These are phyloP conservation scores for Eutrema salsugineum DNA, from an alignment of 441 rosid species.

Conservation along the genomic window DNA sequence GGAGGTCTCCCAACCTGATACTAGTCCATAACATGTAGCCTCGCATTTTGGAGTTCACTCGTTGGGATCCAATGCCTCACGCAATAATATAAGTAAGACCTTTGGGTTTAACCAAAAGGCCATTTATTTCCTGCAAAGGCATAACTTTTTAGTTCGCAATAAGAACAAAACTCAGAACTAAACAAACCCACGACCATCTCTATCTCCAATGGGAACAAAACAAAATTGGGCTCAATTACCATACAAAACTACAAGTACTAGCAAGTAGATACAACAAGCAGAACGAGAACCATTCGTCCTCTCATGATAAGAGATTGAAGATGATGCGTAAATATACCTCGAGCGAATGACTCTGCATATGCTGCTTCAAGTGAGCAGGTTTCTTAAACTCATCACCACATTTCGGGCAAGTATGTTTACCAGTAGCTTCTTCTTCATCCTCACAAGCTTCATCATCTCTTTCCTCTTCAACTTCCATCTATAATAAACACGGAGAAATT, in stretches of 20 bases:
- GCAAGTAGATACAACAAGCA: background rate
- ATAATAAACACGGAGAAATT: background rate
- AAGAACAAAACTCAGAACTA: background rate
- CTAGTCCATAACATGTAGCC: slow-evolving; percentile 77
- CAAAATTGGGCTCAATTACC: too few relatives aligned
- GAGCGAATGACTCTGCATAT: slow-evolving; percentile 71
- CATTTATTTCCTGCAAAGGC: slow-evolving; percentile 49
- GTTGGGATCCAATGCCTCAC: slow-evolving; percentile 98
- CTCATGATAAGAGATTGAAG: background rate
- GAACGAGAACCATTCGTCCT: background rate
- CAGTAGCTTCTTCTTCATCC: slow-evolving; percentile 7
- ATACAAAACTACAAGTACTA: too few relatives aligned
- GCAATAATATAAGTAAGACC: slow-evolving; percentile 28
- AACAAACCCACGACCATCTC: background rate
- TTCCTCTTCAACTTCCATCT: slow-evolving; percentile 58
- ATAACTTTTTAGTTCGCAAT: slow-evolving; percentile 10
- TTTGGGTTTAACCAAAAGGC: slow-evolving; percentile 17
- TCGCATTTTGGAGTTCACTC: slow-evolving; percentile 97
- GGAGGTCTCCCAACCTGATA: slow-evolving; percentile 98
- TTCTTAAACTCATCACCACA: slow-evolving; percentile 76
- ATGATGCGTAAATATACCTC: slow-evolving; percentile 44
- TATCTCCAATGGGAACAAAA: too few relatives aligned
- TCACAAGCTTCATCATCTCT: slow-evolving; percentile 24
- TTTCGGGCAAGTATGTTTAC: slow-evolving; percentile 44
- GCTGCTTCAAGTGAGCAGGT: slow-evolving; percentile 78